These are phyloP conservation scores for Saccharomyces pastorianus DNA, from an alignment of 1,139 yeast genomes.

Conservation along the genomic window DNA sequence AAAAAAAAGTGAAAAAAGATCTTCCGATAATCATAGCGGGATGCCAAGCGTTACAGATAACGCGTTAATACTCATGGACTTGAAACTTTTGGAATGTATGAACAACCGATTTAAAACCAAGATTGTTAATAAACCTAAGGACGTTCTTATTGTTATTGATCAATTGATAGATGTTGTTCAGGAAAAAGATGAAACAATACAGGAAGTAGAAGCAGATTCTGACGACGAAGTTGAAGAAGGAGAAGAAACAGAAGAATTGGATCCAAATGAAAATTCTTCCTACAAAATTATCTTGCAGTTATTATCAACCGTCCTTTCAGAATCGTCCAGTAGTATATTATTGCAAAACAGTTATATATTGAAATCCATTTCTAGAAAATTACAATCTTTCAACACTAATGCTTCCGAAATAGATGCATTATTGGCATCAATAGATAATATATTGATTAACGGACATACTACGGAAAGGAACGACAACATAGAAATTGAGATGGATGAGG, in stretches of 20 bases:
- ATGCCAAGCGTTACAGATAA: conserved; percentile 41
- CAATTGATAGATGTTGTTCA: conserved; percentile 36
- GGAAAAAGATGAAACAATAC: conserved; percentile 20
- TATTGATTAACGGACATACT: not conserved
- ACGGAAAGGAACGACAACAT: conserved; percentile 5
- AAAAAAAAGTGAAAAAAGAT: conserved; percentile 10
- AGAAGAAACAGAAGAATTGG: conserved; percentile 34
- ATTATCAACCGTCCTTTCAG: conserved; percentile 39
- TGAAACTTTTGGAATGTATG: conserved; percentile 56
- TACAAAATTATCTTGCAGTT: conserved; percentile 40
- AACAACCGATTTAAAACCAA: conserved; percentile 54
- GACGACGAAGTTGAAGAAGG: conserved; percentile 39
- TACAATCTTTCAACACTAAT: conserved; percentile 4
- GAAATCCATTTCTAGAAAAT: conserved; percentile 11
- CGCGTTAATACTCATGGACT: conserved; percentile 48
- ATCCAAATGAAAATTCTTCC: conserved; percentile 21
- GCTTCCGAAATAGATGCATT: conserved; percentile 1
- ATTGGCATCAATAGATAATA: conserved; percentile 2
- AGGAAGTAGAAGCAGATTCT: conserved; percentile 34
- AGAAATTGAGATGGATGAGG: conserved; percentile 29
- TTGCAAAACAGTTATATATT: conserved; percentile 5
- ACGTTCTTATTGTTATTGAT: conserved; percentile 48
- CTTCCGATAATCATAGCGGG: conserved; percentile 25
- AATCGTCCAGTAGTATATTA: conserved; percentile 25
- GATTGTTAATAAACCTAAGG: conserved; percentile 54